Conservation (phyloP, 768 basidiomycete genomes). For the Thelephora ganbajun region DNA sequence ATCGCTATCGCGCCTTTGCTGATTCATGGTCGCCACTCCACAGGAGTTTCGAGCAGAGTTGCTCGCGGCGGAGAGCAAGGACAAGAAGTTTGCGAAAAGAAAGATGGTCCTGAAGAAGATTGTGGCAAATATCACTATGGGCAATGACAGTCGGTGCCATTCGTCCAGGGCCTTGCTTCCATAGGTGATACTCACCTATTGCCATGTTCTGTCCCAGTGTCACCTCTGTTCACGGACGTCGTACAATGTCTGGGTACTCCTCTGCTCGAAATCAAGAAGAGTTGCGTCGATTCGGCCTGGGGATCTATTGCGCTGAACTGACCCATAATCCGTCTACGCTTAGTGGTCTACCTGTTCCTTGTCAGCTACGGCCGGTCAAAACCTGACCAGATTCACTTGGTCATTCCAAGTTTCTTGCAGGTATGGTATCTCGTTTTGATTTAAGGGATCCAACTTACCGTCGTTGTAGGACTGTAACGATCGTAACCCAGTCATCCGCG, state of each 20-base stretch:
- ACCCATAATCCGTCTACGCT: not conserved
- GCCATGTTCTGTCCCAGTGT: constrained; percentile 41
- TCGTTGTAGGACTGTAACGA: constrained; percentile 78
- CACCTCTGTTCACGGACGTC: constrained; percentile 88
- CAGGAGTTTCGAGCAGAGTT: constrained; percentile 88
- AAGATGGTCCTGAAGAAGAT: constrained; percentile 95
- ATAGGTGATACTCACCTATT: constrained; percentile 21
- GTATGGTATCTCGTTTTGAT: constrained; percentile 26
- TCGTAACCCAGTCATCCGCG: constrained; percentile 91
- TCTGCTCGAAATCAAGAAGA: constrained; percentile 97
- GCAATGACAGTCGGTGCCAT: constrained; percentile 80
- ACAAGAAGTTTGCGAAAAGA: constrained; percentile 90
- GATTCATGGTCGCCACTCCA: constrained; percentile 7
- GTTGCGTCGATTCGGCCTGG: constrained; percentile 23
- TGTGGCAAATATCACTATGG: constrained; percentile 99
- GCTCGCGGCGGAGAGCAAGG: constrained; percentile 83
- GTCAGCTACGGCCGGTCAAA: constrained; percentile 92
- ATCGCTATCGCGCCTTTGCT: constrained; percentile 2
- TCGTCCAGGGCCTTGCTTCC: not conserved
- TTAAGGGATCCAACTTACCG: constrained; percentile 8
- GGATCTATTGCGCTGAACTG: not conserved
- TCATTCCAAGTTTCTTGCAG: constrained; percentile 83
- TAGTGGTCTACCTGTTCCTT: constrained; percentile 96
- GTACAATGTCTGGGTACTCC: constrained; percentile 93
- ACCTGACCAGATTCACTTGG: constrained; percentile 85